These are phyloP conservation scores for Cymbopogon citratus DNA, from an alignment of 176 grass and related monocot species.

Conservation along the genomic window DNA sequence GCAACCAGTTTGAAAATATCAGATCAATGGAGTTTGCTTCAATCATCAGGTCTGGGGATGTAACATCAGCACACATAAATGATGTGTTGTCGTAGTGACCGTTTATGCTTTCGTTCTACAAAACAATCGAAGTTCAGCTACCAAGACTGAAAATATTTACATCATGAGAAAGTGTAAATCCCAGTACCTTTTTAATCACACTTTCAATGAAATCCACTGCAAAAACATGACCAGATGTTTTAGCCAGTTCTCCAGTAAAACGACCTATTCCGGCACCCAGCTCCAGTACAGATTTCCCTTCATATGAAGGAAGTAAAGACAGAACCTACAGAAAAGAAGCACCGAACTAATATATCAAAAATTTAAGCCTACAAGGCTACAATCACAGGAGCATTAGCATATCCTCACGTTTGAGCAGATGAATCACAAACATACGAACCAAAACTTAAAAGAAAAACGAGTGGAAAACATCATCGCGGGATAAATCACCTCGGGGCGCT, in stretches of 20 bases:
- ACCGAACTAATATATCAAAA: slow-evolving; percentile 16
- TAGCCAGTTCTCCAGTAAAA: slow-evolving; percentile 87
- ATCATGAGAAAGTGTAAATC: neutral
- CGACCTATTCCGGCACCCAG: slow-evolving; percentile 89
- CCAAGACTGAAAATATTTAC: neutral
- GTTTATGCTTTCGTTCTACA: slow-evolving; percentile 88
- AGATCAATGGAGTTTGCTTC: slow-evolving; percentile 75
- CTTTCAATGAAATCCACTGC: slow-evolving; percentile 95
- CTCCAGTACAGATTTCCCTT: slow-evolving; percentile 91
- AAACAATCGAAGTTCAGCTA: neutral
- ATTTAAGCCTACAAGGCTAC: neutral
- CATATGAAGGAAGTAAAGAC: slow-evolving; percentile 76
- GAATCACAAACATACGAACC: neutral
- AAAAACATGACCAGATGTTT: slow-evolving; percentile 75
- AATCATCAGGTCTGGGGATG: slow-evolving; percentile 62
- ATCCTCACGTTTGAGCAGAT: neutral
- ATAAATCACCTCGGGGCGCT: slow-evolving; percentile 70
- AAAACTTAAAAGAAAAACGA: neutral
- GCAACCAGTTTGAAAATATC: slow-evolving; percentile 95
- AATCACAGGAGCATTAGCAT: neutral
- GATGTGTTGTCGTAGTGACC: slow-evolving; percentile 64
- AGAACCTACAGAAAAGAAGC: slow-evolving; percentile 46
- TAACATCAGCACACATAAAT: slow-evolving; percentile 96
- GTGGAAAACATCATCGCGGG: neutral
- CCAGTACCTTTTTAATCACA: slow-evolving; percentile 80